A percentile compares a stretch with the other conserved stretches of the same genome.
Evolutionary conservation across 306 rosid species (phyloP).

Genomic region (Begonia peltatifolia): DNA sequence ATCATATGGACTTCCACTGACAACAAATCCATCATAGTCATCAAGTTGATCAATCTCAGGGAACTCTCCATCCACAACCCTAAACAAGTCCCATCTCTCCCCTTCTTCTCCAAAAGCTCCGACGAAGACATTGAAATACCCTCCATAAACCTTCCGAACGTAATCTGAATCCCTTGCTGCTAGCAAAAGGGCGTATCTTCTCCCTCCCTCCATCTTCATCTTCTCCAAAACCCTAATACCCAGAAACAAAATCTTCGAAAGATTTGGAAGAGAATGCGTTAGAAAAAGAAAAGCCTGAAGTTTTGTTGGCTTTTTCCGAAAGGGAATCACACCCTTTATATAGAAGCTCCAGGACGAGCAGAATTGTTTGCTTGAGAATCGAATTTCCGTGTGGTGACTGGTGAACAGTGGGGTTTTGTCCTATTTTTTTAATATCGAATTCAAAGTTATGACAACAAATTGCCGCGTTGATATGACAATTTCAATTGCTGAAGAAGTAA

Average conservation of each 20-base stretch:
- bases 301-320: background rate
- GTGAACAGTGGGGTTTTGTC: too few species aligned
- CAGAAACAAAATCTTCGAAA: too few species aligned
- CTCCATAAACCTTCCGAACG: conserved; percentile 39
- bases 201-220: conserved; percentile 9
- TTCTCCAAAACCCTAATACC: background rate
- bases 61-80: conserved; percentile 40
- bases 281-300: background rate
- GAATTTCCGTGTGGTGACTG: too few species aligned
- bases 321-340: too few species aligned
- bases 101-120: conserved; percentile 51
- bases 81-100: conserved; percentile 50
- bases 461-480: too few species aligned
- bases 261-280: background rate
- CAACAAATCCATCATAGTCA: conserved; percentile 45
- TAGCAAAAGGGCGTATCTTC: conserved; percentile 37
- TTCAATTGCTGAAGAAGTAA: too few species aligned
- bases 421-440: too few species aligned
- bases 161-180: conserved; percentile 49
- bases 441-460: too few species aligned
- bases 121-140: conserved; percentile 40
- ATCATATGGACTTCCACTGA: conserved; percentile 47
- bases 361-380: too few species aligned
- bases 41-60: conserved; percentile 32
- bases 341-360: too few species aligned